Evolutionary conservation across 331 rosid genomes (phyloP), one percentile per base, ranked within the genome.

Genomic region (Quercus phellos): DNA sequence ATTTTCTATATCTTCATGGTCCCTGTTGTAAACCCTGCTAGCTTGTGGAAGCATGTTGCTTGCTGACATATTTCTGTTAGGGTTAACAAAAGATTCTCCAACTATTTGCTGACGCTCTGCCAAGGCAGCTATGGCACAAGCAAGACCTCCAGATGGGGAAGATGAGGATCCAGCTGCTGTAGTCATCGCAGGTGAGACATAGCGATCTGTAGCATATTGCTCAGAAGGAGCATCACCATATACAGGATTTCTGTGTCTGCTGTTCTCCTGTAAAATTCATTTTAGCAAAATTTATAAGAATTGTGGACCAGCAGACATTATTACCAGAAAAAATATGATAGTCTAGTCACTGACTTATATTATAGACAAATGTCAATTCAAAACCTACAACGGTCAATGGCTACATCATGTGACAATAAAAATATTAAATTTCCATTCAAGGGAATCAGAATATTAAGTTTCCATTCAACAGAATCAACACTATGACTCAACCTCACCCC

Each of bases 41-140:
- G 87, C 80, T 77, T 91, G 89, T 27, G 85, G 97, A 76, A 60
- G 83, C 86, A 82, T 77, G 81, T 77, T 88, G 75, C 83, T 78
- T 43, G 86, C 74, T 19, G 94, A 60, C 18, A 77, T 50, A 73
- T 72, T 84, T 81, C 89, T 88, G 58, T 77, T 84, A 29, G 81
- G 42, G 77, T 79, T 82, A 55, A 58, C 38, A 14, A 92, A 84
- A 55, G 93, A 83, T 78, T 91, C 98, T 64, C 90, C 90, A 24
- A 85, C 79, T 42, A 71, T 84, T 86, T 95, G 99, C 74, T 93
- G 99, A 72, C 95, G 98, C 86, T 95, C 99, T 4, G 99, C 98
- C 68, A 95, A 96, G 81, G 99, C 96, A 73, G 99, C 99, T 80
- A 93, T 89, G 53, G 97, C 97, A 83, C 99, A 90, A 63, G 98